Evolutionary conservation across 2,329 filamentous ascomycete genomes (phyloP).

Genomic region (Stemphylium lycopersici): DNA sequence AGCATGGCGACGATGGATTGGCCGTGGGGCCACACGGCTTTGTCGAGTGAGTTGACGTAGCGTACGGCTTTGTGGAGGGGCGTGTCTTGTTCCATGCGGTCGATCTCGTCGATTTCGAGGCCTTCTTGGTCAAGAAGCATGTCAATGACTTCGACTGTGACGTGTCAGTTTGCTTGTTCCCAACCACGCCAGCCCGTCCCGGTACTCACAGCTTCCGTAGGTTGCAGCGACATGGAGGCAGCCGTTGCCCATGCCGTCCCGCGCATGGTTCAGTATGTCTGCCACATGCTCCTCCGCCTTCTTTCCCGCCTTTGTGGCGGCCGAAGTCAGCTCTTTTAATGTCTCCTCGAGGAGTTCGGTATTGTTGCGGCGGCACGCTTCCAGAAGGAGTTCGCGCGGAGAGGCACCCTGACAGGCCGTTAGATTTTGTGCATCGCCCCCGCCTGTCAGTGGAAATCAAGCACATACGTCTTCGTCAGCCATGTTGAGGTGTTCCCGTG

Average conservation of each 20-base stretch:
- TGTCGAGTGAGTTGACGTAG: constrained; percentile 73
- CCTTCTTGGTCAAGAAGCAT: constrained; percentile 80
- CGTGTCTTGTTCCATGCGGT: constrained; percentile 74
- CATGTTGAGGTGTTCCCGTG: constrained; percentile 28
- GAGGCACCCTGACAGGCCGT: constrained; percentile 73
- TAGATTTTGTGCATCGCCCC: constrained; percentile 3
- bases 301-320: constrained; percentile 57
- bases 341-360: constrained; percentile 80
- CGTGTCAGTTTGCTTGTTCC: constrained; percentile 8
- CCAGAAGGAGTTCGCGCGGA: constrained; percentile 82
- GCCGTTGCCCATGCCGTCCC: constrained; percentile 84
- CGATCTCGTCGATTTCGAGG: constrained; percentile 82
- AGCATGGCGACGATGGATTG: constrained; percentile 76
- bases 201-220: constrained; percentile 77
- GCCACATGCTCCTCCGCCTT: constrained; percentile 67
- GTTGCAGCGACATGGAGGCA: constrained; percentile 88
- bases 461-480: constrained; percentile 43
- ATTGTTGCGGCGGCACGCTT: constrained; percentile 93
- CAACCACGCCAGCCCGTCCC: neutral
- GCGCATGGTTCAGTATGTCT: constrained; percentile 81
- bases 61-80: constrained; percentile 79
- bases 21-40: constrained; percentile 69
- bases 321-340: constrained; percentile 60
- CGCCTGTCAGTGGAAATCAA: neutral
- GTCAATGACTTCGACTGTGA: constrained; percentile 77